Evolutionary conservation across 2,329 filamentous ascomycete species (phyloP).

Genomic region (Xenosphaeropsis pyriputrescens): DNA sequence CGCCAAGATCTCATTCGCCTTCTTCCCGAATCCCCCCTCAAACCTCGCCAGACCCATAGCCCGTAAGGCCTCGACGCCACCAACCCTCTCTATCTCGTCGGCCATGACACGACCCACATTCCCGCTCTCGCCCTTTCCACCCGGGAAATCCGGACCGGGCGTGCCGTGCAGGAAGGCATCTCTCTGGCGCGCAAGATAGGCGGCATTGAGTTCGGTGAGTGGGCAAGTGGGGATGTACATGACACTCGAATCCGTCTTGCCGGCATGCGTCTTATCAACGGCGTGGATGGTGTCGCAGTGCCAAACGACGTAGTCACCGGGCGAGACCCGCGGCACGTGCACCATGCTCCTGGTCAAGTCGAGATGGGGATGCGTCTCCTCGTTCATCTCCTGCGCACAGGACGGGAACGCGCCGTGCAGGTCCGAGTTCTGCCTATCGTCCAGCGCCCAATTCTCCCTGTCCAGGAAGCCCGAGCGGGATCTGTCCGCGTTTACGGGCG

Average conservation of each 20-base stretch:
- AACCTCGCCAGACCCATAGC: slow-evolving; percentile 40
- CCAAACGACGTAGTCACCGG: slow-evolving; percentile 58
- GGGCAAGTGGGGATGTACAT: slow-evolving; percentile 84
- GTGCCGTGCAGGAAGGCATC: slow-evolving; percentile 54
- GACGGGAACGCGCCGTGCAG: slow-evolving; percentile 58
- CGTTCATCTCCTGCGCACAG: slow-evolving; percentile 45
- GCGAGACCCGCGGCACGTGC: slow-evolving; percentile 44
- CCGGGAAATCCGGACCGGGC: slow-evolving; percentile 57
- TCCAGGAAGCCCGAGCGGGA: slow-evolving; percentile 28
- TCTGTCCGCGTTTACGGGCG: slow-evolving; percentile 22
- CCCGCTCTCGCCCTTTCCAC: slow-evolving; percentile 49
- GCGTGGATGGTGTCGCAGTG: slow-evolving; percentile 42
- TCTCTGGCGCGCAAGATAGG: slow-evolving; percentile 57
- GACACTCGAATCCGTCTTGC: slow-evolving; percentile 62
- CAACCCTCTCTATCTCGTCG: slow-evolving; percentile 18
- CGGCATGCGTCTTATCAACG: slow-evolving; percentile 66
- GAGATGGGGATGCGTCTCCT: slow-evolving; percentile 48
- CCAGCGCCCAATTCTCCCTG: slow-evolving; percentile 45
- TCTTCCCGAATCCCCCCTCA: no score
- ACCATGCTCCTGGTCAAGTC: slow-evolving; percentile 47
- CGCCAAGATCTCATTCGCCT: no score
- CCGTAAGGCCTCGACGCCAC: slow-evolving; percentile 32
- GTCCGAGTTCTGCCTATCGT: slow-evolving; percentile 33
- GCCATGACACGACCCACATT: slow-evolving; percentile 29
- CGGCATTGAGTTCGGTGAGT: slow-evolving; percentile 58